phyloP scores from a whole-genome alignment of 352 stramenopile genomes.

The Pythium myriotylum region DNA sequence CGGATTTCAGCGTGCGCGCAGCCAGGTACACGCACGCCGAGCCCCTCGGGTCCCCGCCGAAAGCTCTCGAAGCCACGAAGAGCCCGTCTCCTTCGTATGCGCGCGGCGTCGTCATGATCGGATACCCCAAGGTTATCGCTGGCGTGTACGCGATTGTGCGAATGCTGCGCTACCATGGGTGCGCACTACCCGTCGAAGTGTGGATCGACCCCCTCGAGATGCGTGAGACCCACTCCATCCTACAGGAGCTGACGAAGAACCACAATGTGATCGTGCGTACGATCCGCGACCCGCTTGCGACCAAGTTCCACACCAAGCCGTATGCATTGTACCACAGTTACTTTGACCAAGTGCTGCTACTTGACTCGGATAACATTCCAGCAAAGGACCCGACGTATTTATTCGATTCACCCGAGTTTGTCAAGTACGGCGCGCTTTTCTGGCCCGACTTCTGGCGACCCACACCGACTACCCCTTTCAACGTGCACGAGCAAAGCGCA shows the following conservation, averaged over 20 bases:
- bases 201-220: slow-evolving; percentile 65
- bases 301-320: slow-evolving; percentile 77
- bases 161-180: slow-evolving; percentile 49
- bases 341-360: slow-evolving; percentile 79
- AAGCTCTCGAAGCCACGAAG: slow-evolving; percentile 5
- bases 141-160: slow-evolving; percentile 74
- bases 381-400: slow-evolving; percentile 80
- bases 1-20: slow-evolving; percentile 67
- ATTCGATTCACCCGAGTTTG: slow-evolving; percentile 71
- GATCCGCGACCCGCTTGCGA: slow-evolving; percentile 62
- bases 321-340: slow-evolving; percentile 76
- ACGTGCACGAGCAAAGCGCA: slow-evolving; percentile 68
- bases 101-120: slow-evolving; percentile 71
- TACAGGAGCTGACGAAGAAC: slow-evolving; percentile 52
- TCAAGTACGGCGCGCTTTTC: slow-evolving; percentile 66
- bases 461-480: slow-evolving; percentile 60
- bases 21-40: slow-evolving; percentile 43
- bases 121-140: slow-evolving; percentile 66
- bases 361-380: slow-evolving; percentile 85
- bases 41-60: slow-evolving; percentile 20
- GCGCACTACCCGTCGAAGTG: slow-evolving; percentile 50
- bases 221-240: slow-evolving; percentile 52
- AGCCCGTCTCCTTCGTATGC: slow-evolving; percentile 3
- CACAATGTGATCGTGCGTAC: slow-evolving; percentile 61
- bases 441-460: slow-evolving; percentile 88